Base-by-base conservation (phyloP, 371 early-diverging fungal genomes). In the Mucor saturninus region DNA sequence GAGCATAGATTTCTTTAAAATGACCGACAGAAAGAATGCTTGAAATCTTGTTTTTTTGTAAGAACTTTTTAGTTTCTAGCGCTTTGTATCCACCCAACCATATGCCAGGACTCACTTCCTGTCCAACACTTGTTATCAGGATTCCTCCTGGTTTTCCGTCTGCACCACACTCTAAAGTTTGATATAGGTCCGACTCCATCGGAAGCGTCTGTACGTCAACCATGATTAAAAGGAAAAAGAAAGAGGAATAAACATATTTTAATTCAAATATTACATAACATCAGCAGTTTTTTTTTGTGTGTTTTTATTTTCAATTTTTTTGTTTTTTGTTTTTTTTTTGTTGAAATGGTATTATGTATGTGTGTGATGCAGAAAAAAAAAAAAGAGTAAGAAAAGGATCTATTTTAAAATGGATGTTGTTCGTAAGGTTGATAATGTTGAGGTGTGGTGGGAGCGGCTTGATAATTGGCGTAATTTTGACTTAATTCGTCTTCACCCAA, bases 1-100 rank as follows among this genome's bases (percentile, higher is more conserved):
- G 48, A 51, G 48, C 28, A 54, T 73, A 78, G 31, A 40, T 60
- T 35, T 65, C 77, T 59, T 73, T 67, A 49, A 81, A 83, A 57
- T 81, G 75, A 13, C 81, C 81, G 3, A 87, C 58, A 11, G 81
- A 74, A 21, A 91, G 68, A 15, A 91, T 83, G 48, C 81, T 80
- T 1, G 80, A 79, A 49, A 91, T 87, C 26, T 82, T 76, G 48
- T 76, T 77, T 39, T 81, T 81, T 11, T 75, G 51, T 40, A 91
- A 62, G 56, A 77, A 77, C 2, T 62, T 26, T 10, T 29, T 32
- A 8, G 73, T 68, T 64, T 75, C 75, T 10, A 71, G 62, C 2
- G 83, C 77, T 52, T 63, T 71, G 54, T 79, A 84, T 38, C 84
- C 83, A 31, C 84, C 81, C 7, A 81, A 59, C 75, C 75, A 81